Base-by-base conservation (phyloP, 2,329 filamentous ascomycete genomes). In the Colletotrichum tofieldiae region DNA sequence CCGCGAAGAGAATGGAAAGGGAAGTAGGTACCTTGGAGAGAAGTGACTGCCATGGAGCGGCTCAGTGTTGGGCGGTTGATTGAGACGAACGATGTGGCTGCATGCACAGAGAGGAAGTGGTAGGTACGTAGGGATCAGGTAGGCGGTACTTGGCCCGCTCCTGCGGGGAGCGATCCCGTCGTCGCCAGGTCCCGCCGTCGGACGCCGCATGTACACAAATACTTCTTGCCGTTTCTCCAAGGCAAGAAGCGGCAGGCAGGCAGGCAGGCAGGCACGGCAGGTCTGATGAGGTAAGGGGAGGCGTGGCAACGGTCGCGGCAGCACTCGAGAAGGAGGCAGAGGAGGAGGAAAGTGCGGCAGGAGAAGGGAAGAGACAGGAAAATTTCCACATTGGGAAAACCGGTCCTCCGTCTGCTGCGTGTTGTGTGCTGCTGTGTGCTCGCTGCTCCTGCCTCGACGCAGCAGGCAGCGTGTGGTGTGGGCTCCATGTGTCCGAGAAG, bases 111-210 rank as follows among this genome's bases (percentile, higher is more conserved):
- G 39, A 35, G 37, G 37, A 18, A 18, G 39, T 11, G 26, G 56
- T 8, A 59, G 20, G 58, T 32, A 60, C 39, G 61, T 45, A 47
- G 43, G 23, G 29, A 37, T n/a, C 26, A 64, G 37, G 66, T 68
- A 65, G 66, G 63, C 51, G 60, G 51, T 65, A 65, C 66, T 29
- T 69, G 66, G 37, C 32, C 66, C 66, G 66, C 64, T 52, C 66
- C 47, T 41, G 52, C 12, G n/a, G 54, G 23, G 35, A 14, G 35
- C 54, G 32, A 14, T 35, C 37, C 20, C 32, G 35, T 16, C 20
- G 23, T 35, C 3, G 39, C 39, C 39, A 41, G 14, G 39, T 41
- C 39, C 12, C 39, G 39, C 14, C 39, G 39, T 54, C 23, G 61
- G 16, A 49, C 39, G 23, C 26, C 35, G 16, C 26, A 55, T n/a